Evolutionary conservation across 345 rosid genomes (phyloP), one percentile per base, ranked within the genome.

Genomic region (Hirschfeldia incana): DNA sequence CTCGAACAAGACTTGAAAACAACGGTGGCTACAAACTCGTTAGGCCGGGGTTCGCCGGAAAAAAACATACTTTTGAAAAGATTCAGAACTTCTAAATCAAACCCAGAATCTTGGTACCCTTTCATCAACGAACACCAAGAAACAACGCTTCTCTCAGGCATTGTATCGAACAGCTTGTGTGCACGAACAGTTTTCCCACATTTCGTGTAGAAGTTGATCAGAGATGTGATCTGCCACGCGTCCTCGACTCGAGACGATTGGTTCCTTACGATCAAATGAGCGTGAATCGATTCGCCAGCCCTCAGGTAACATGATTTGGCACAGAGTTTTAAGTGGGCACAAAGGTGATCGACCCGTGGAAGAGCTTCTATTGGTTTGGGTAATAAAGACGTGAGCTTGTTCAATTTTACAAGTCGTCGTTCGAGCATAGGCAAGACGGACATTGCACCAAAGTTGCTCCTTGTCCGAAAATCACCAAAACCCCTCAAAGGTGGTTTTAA

Each of bases 51-150:
- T 62, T 32, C 26, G 15, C 76, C 85, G 75, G 51, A 68, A 49
- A 69, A 82, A 81, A 77, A 10, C 91, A 94, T 86, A 73, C 74
- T 64, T 82, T 85, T 88, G 42, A 92, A 86, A 71, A 94, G 63
- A 3, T 73, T 76, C 21, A 92, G 71, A 15, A 87, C 97, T 76
- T 94, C 84, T 36, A 63, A 49, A 2, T 83, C 65, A 74, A 74
- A 51, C 67, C 91, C 93, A 44, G 49, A 66, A 66, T 84, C 90
- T 57, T 88, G 80, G 78, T 90, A 90, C 73, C 97, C 94, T 0
- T 81, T 69, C 98, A 94, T 94, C 75, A 94, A 63, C 8, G 98
- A 70, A 64, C 87, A 64, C 86, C 90, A 94, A 77, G 98, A 90
- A 39, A 92, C 91, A 34, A 84, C 90, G 44, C 87, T 89, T 62